These are phyloP conservation scores for Arthroderma sp. DNA, from an alignment of 2,329 filamentous ascomycete species.

Conservation along the genomic window DNA sequence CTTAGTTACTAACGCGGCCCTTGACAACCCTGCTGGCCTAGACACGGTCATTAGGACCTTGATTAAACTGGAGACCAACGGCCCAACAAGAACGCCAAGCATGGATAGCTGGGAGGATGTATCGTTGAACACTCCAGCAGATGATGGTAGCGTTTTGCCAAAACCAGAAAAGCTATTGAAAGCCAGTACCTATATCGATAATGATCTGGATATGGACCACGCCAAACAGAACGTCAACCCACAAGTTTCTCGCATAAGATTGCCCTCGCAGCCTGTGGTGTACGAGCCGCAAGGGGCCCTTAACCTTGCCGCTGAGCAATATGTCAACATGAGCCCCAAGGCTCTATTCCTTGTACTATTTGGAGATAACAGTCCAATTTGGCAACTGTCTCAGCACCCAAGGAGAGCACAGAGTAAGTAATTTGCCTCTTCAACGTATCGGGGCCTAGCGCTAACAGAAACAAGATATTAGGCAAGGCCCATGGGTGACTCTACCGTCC, in stretches of 20 bases:
- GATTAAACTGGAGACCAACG: constrained; percentile 58
- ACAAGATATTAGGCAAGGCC: constrained; percentile 64
- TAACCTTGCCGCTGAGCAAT: constrained; percentile 59
- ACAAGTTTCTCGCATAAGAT: constrained; percentile 59
- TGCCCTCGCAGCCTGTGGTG: constrained; percentile 67
- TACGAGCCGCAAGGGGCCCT: constrained; percentile 78
- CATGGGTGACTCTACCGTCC: constrained; percentile 63
- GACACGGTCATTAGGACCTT: constrained; percentile 60
- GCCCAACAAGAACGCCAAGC: constrained; percentile 53
- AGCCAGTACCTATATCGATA: constrained; percentile 50
- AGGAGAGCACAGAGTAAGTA: constrained; percentile 51
- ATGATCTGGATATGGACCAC: constrained; percentile 43
- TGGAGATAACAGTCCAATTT: constrained; percentile 89
- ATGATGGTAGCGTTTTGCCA: constrained; percentile 34
- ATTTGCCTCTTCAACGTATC: neutral
- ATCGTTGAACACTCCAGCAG: constrained; percentile 46
- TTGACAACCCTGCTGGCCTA: constrained; percentile 55
- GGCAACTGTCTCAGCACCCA: constrained; percentile 81
- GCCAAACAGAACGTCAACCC: constrained; percentile 26
- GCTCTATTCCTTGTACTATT: constrained; percentile 93
- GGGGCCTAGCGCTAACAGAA: constrained; percentile 12
- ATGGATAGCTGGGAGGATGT: constrained; percentile 88
- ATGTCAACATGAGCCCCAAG: constrained; percentile 86
- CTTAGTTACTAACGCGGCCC: constrained; percentile 66
- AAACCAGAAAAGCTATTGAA: constrained; percentile 41